These are phyloP conservation scores for Senna siamea DNA, from an alignment of 306 rosid species.

Conservation along the genomic window DNA sequence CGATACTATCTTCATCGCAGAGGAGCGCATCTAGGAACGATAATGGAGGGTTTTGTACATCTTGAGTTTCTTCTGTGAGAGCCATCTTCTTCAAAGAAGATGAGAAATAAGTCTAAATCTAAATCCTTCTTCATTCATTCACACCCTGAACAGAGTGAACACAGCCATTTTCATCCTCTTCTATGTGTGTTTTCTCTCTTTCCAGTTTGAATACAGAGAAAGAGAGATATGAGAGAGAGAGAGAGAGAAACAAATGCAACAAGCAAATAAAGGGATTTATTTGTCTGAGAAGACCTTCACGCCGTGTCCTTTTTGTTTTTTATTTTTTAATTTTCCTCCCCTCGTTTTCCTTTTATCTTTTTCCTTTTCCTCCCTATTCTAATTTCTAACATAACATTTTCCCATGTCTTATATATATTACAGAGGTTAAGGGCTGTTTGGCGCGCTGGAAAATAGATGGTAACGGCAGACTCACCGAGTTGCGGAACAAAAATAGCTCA, in stretches of 20 bases:
- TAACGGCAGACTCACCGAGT: constrained; percentile 38
- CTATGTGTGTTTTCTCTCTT: constrained; percentile 38
- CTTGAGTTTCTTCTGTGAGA: constrained; percentile 47
- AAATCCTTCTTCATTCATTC: constrained; percentile 42
- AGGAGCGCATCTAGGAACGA: constrained; percentile 61
- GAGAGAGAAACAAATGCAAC: constrained; percentile 45
- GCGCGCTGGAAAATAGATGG: constrained; percentile 48
- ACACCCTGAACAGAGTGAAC: too few species aligned
- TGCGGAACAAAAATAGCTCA: not conserved
- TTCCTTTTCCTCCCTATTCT: too few species aligned
- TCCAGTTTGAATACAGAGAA: not conserved
- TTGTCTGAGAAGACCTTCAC: constrained; percentile 63
- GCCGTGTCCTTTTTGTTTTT: constrained; percentile 48
- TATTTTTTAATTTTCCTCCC: not conserved
- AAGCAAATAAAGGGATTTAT: constrained; percentile 49
- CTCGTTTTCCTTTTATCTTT: not conserved
- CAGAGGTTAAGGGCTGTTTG: constrained; percentile 28
- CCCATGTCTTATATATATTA: not conserved
- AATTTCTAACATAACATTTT: not conserved
- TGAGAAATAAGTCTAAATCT: constrained; percentile 21
- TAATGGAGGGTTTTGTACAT: constrained; percentile 51
- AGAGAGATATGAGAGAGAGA: constrained; percentile 38
- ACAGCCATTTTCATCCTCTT: constrained; percentile 53
- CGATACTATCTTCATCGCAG: constrained; percentile 65
- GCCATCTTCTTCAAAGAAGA: constrained; percentile 72